Conservation (phyloP, 768 basidiomycete genomes). For the Suillus decipiens region DNA sequence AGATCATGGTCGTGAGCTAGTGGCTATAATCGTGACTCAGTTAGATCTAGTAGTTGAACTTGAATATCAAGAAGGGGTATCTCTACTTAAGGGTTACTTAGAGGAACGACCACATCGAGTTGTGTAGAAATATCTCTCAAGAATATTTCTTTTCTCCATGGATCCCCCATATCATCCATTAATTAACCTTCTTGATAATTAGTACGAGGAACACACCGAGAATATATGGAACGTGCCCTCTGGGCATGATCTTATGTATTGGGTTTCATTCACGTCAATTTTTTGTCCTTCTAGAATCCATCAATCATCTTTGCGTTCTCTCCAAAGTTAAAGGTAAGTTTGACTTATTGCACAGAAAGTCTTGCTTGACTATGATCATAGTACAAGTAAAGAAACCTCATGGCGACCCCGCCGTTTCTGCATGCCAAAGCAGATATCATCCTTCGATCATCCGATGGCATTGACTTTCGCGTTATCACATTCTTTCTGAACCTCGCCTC, state of each 20-base stretch:
- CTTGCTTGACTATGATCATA: background rate
- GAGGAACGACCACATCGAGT: background rate
- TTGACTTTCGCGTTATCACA: slow-evolving; percentile 38
- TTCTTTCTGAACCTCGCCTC: slow-evolving; percentile 40
- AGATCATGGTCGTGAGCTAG: background rate
- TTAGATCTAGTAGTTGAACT: background rate
- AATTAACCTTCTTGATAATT: background rate
- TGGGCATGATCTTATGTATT: background rate
- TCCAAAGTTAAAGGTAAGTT: background rate
- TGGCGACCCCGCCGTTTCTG: slow-evolving; percentile 31
- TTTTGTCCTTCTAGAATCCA: background rate
- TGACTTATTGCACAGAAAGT: background rate
- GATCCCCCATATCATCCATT: background rate
- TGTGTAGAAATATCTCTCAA: background rate
- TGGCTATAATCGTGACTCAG: background rate
- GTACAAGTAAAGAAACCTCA: background rate
- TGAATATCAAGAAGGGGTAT: background rate
- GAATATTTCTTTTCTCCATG: background rate
- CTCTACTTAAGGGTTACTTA: background rate
- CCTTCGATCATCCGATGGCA: slow-evolving; percentile 38
- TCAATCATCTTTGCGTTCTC: background rate
- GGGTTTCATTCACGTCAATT: background rate
- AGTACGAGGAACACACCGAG: background rate
- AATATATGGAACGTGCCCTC: background rate
- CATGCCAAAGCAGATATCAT: slow-evolving; percentile 36